Conservation (phyloP, 306 rosid genomes). For the Geum urbanum region DNA sequence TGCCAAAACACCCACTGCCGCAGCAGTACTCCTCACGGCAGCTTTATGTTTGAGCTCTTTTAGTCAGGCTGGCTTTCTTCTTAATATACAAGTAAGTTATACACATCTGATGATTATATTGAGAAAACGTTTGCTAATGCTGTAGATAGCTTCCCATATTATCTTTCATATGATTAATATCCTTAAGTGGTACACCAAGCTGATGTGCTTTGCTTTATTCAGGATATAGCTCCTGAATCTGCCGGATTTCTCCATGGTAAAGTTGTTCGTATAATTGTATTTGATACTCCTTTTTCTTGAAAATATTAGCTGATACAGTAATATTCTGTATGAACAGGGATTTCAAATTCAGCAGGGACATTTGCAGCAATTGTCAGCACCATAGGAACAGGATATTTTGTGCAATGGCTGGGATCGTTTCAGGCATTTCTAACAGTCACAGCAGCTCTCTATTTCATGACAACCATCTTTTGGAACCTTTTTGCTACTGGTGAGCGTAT, state of each 20-base stretch:
- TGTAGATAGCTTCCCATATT: not conserved
- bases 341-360: slow-evolving; percentile 80
- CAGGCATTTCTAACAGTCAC: slow-evolving; percentile 79
- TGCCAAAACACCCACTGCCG: slow-evolving; percentile 59
- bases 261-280: slow-evolving; percentile 6
- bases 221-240: slow-evolving; percentile 91
- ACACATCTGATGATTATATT: slow-evolving; percentile 7
- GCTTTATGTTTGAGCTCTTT: slow-evolving; percentile 92
- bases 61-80: slow-evolving; percentile 94
- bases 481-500: slow-evolving; percentile 78
- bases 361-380: slow-evolving; percentile 92
- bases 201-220: slow-evolving; percentile 23
- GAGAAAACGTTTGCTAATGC: not conserved
- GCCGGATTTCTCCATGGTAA: slow-evolving; percentile 91
- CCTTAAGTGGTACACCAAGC: not conserved
- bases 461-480: slow-evolving; percentile 75
- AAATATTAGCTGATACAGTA: not conserved
- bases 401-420: slow-evolving; percentile 86
- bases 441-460: slow-evolving; percentile 57
- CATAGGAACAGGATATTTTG: slow-evolving; percentile 91
- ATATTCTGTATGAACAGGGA: slow-evolving; percentile 43
- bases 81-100: slow-evolving; percentile 76
- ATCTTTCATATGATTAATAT: not conserved
- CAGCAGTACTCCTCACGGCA: slow-evolving; percentile 59
- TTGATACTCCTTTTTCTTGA: not conserved